Evolutionary conservation across 1,284 basidiomycete genomes (phyloP).

Genomic region (Cerioporus squamosus): DNA sequence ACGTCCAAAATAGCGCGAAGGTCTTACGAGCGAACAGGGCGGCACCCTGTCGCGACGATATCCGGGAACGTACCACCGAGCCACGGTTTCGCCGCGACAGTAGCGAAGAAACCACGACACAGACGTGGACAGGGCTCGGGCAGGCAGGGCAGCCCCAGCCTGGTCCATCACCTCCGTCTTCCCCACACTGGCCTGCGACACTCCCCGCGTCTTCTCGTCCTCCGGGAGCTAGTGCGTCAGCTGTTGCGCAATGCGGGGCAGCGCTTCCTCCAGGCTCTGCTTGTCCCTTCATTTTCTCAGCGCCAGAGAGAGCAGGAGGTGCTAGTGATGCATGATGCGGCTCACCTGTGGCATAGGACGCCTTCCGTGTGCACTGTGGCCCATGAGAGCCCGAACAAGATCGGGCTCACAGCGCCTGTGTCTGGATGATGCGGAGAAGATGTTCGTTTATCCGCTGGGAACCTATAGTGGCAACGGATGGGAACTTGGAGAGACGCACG

Average conservation of each 20-base stretch:
- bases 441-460: constrained; percentile 17
- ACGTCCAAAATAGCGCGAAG: background rate
- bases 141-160: constrained; percentile 5
- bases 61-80: background rate
- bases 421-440: constrained; percentile 7
- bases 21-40: background rate
- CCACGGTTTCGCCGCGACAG: constrained; percentile 22
- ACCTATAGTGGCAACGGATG: constrained; percentile 4
- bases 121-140: constrained; percentile 4
- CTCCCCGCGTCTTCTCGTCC: background rate
- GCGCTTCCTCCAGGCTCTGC: background rate
- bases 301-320: background rate
- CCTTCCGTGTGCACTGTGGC: background rate
- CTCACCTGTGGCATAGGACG: background rate
- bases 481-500: background rate
- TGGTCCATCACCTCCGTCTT: constrained; percentile 5
- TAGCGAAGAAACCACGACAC: constrained; percentile 19
- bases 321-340: background rate
- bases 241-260: background rate
- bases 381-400: constrained; percentile 23
- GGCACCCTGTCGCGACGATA: background rate
- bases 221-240: background rate
- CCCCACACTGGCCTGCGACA: constrained; percentile 3
- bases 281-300: constrained; percentile 1
- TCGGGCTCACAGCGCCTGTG: constrained; percentile 26